These are phyloP conservation scores for sorghum (Sorghum bicolor) DNA, from an alignment of 176 grass and related monocot species.

Conservation along the genomic window Sorghum_bicolor_NCBIv3 NC_012877.2:1270001-1270500, in stretches of 20 bases:
- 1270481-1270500: too few relatives aligned
- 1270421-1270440: too few relatives aligned
- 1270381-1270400: too few relatives aligned
- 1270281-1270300: not conserved
- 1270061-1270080: too few relatives aligned
- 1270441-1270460: too few relatives aligned
- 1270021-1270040: slow-evolving; percentile 77
- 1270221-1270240: not conserved
- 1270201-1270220: not conserved
- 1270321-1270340: not conserved
- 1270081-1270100: slow-evolving; percentile 54
- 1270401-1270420: too few relatives aligned
- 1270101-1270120: slow-evolving; percentile 76
- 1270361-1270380: not conserved
- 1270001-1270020: slow-evolving; percentile 42
- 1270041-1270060: slow-evolving; percentile 37
- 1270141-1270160: slow-evolving; percentile 53
- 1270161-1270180: too few relatives aligned
- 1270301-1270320: not conserved
- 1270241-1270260: not conserved
- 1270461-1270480: too few relatives aligned
- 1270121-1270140: slow-evolving; percentile 72
- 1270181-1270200: not conserved
- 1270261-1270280: not conserved
- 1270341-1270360: not conserved